phyloP scores from a whole-genome alignment of 768 basidiomycete species.

The Daedalea quercina region DNA sequence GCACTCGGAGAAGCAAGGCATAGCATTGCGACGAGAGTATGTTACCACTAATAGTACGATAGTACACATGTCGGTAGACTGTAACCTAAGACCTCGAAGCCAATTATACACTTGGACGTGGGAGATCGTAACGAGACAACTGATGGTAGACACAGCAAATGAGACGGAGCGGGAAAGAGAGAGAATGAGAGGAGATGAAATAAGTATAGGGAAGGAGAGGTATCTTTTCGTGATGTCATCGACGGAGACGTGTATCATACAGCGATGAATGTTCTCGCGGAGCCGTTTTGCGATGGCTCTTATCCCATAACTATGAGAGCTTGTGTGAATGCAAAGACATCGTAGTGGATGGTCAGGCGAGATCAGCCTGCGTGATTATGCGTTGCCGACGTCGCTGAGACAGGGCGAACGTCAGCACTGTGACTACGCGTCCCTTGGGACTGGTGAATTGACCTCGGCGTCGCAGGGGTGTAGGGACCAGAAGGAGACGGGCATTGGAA shows the following conservation, averaged over 20 bases:
- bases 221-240: not conserved
- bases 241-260: not conserved
- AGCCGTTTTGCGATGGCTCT: not conserved
- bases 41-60: not conserved
- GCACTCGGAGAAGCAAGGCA: too few relatives aligned
- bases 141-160: not conserved
- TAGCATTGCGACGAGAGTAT: not conserved
- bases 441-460: slow-evolving; percentile 12
- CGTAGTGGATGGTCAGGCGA: too few relatives aligned
- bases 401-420: not conserved
- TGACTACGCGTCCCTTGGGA: not conserved
- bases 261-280: not conserved
- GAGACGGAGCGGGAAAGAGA: not conserved
- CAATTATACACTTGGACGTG: not conserved
- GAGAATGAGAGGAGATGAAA: not conserved
- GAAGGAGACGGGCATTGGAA: slow-evolving; percentile 10
- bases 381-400: not conserved
- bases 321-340: too few relatives aligned
- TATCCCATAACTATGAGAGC: too few relatives aligned
- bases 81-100: not conserved
- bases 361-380: too few relatives aligned
- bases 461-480: slow-evolving; percentile 4
- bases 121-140: not conserved
- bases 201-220: not conserved
- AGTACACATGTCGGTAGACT: not conserved